Conservation (phyloP, 2,329 filamentous ascomycete genomes). For the Albophoma yamanashiensis region DNA sequence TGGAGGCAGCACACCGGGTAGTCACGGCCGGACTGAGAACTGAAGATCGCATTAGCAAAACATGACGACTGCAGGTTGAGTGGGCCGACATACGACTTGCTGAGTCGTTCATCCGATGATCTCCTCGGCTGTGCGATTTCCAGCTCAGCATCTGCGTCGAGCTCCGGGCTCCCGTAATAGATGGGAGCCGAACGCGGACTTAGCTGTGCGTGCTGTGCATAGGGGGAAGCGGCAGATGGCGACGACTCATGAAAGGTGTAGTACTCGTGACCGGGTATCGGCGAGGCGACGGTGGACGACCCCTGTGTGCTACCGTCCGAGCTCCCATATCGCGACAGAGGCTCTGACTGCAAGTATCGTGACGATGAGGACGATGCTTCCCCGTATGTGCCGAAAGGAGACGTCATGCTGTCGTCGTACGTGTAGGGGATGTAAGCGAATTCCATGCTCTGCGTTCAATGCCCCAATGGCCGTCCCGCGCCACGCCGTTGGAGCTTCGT, state of each 20-base stretch:
- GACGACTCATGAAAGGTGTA: neutral
- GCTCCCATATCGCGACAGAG: conserved; percentile 16
- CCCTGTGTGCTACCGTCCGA: conserved; percentile 17
- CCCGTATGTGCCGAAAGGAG: neutral
- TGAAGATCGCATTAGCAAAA: neutral
- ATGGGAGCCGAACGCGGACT: conserved; percentile 3
- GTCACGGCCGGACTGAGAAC: conserved; percentile 13
- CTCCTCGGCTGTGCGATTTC: conserved; percentile 6
- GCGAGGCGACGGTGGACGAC: conserved; percentile 16
- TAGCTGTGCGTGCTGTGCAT: neutral
- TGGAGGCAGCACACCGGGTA: conserved; percentile 26
- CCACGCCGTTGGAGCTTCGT: neutral
- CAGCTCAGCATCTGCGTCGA: conserved; percentile 6
- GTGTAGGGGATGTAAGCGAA: neutral
- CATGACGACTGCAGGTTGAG: neutral
- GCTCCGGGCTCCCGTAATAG: conserved; percentile 8
- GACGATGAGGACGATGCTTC: neutral
- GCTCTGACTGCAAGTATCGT: conserved; percentile 13
- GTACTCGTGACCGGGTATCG: conserved; percentile 2
- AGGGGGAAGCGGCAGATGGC: neutral
- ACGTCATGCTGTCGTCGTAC: neutral
- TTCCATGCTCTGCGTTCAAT: neutral
- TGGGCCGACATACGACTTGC: conserved; percentile 4
- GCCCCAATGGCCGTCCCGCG: neutral
- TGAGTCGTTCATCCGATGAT: conserved; percentile 4